A percentile compares a stretch with the other conserved stretches of the same genome.
Conservation (phyloP, 768 basidiomycete species). For the Candolleomyces efflorescens region DNA sequence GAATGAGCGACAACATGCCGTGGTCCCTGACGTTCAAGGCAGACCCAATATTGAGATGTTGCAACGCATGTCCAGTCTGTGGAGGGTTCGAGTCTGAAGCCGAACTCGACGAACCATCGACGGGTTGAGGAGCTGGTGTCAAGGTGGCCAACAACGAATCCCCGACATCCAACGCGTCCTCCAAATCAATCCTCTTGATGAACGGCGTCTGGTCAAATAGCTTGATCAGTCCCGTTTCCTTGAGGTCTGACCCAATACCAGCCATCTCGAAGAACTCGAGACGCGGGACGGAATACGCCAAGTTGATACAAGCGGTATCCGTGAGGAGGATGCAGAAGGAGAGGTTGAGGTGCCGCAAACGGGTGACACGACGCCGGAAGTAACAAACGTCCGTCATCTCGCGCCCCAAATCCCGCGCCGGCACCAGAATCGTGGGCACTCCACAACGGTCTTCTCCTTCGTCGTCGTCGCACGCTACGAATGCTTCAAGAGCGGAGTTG, state of each 20-base stretch:
- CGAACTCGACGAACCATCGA: slow-evolving; percentile 8
- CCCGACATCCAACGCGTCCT: slow-evolving; percentile 71
- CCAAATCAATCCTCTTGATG: slow-evolving; percentile 79
- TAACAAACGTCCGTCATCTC: slow-evolving; percentile 43
- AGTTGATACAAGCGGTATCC: slow-evolving; percentile 67
- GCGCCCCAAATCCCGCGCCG: slow-evolving; percentile 62
- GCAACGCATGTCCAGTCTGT: slow-evolving; percentile 62
- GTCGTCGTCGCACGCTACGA: slow-evolving; percentile 51
- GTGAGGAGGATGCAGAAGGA: slow-evolving; percentile 71
- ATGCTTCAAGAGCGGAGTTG: slow-evolving; percentile 72
- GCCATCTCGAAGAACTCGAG: slow-evolving; percentile 80
- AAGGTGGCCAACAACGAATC: slow-evolving; percentile 67
- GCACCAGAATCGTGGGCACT: slow-evolving; percentile 45
- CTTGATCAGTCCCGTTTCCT: slow-evolving; percentile 68
- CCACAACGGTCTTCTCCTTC: slow-evolving; percentile 28
- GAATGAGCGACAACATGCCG: slow-evolving; percentile 60
- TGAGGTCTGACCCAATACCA: slow-evolving; percentile 64
- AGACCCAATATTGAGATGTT: slow-evolving; percentile 68
- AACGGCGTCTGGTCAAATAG: slow-evolving; percentile 66
- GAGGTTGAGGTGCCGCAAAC: slow-evolving; percentile 68
- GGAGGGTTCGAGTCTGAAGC: slow-evolving; percentile 15
- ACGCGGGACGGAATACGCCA: slow-evolving; percentile 65
- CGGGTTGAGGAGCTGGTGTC: slow-evolving; percentile 36
- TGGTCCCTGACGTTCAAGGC: slow-evolving; percentile 61
- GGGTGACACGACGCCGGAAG: slow-evolving; percentile 59